A percentile compares a stretch with the other conserved stretches of the same genome.
Evolutionary conservation across 306 rosid species (phyloP).

Genomic region (Oemleria cerasiformis): DNA sequence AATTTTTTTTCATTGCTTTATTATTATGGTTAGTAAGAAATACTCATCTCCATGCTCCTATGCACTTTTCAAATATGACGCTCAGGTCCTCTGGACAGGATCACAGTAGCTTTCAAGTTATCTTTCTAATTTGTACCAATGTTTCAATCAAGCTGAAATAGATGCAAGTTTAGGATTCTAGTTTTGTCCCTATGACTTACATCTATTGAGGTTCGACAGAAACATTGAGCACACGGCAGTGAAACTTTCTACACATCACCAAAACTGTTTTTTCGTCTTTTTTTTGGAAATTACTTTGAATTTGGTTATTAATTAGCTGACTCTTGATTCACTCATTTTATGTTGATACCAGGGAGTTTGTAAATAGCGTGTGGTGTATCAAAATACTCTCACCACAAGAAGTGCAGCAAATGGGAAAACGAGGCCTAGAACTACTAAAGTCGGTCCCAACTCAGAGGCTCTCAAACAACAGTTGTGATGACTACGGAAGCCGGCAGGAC

Average conservation of each 20-base stretch:
- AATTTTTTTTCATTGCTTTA: background rate
- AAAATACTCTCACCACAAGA: slow-evolving; percentile 96
- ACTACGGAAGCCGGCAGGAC: slow-evolving; percentile 71
- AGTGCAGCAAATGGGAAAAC: slow-evolving; percentile 90
- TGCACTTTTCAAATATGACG: background rate
- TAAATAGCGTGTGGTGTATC: slow-evolving; percentile 91
- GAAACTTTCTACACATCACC: background rate
- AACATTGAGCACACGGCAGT: background rate
- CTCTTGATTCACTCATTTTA: slow-evolving; percentile 4
- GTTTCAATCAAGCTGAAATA: too few species aligned
- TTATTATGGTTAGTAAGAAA: background rate
- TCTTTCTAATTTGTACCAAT: background rate
- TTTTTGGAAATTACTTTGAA: background rate
- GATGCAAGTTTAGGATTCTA: background rate
- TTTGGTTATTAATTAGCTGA: background rate
- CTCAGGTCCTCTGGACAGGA: background rate
- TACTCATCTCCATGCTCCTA: background rate
- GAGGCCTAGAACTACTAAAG: slow-evolving; percentile 69
- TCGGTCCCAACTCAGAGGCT: slow-evolving; percentile 83
- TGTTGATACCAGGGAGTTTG: slow-evolving; percentile 75
- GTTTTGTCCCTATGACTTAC: background rate
- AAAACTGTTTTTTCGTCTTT: background rate
- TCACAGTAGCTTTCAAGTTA: background rate
- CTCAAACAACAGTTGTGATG: slow-evolving; percentile 62
- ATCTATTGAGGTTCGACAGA: background rate